A percentile compares a stretch with the other conserved stretches of the same genome.
These are phyloP conservation scores for Astraeus odoratus DNA, from an alignment of 768 basidiomycete species.

Conservation along the genomic window DNA sequence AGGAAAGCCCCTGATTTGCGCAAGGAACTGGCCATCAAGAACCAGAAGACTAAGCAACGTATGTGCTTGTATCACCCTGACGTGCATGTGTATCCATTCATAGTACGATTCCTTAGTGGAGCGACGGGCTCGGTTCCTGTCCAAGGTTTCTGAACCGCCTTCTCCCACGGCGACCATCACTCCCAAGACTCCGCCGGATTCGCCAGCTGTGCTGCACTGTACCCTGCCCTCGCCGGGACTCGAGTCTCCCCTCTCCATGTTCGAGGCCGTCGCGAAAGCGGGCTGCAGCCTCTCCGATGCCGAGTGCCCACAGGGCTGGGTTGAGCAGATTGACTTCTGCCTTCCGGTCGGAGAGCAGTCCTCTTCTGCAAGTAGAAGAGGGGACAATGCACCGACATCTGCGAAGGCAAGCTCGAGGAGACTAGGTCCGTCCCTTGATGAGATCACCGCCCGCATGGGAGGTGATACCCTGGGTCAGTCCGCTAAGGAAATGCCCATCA, in stretches of 20 bases:
- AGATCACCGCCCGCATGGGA: constrained; percentile 62
- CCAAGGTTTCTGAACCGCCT: constrained; percentile 63
- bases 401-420: constrained; percentile 14
- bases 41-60: constrained; percentile 72
- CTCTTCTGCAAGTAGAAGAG: neutral
- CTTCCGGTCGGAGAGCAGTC: constrained; percentile 24
- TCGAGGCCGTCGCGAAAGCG: constrained; percentile 37
- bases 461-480: neutral
- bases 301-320: constrained; percentile 29
- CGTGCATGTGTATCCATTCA: constrained; percentile 1
- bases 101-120: constrained; percentile 40
- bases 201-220: constrained; percentile 63
- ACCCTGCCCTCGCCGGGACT: constrained; percentile 63
- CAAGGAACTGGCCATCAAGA: constrained; percentile 68
- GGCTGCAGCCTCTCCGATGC: neutral
- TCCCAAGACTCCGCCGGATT: constrained; percentile 64
- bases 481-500: neutral
- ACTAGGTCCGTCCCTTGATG: constrained; percentile 62
- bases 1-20: constrained; percentile 55
- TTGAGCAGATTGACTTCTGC: constrained; percentile 64
- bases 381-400: constrained; percentile 5
- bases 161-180: constrained; percentile 49
- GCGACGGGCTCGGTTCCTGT: constrained; percentile 68
- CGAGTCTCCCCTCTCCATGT: constrained; percentile 53
- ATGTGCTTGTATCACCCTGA: constrained; percentile 19